phyloP scores from a whole-genome alignment of 768 basidiomycete species.

The Leccinum disarticulatum region DNA sequence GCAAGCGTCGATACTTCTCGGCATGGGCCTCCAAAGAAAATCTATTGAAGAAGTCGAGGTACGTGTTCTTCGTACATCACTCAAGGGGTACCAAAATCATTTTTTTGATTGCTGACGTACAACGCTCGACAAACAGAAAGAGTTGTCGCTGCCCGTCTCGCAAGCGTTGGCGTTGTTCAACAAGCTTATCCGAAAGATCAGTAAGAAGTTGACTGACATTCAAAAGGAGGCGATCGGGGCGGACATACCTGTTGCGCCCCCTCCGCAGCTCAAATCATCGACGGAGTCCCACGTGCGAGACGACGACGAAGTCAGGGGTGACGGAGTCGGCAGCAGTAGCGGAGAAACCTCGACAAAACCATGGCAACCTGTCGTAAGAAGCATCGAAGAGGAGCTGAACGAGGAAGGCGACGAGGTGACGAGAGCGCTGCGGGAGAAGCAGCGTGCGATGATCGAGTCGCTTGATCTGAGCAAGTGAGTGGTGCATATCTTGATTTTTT shows the following conservation, averaged over 20 bases:
- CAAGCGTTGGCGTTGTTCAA: slow-evolving; percentile 89
- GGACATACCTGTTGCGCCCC: slow-evolving; percentile 50
- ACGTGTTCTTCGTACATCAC: slow-evolving; percentile 17
- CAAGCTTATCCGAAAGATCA: slow-evolving; percentile 86
- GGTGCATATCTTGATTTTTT: neutral
- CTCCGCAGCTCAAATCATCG: slow-evolving; percentile 11
- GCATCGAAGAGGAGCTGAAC: slow-evolving; percentile 67
- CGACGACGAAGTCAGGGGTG: slow-evolving; percentile 5
- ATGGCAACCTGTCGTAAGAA: slow-evolving; percentile 47
- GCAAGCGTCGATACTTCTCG: slow-evolving; percentile 88
- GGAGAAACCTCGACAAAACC: slow-evolving; percentile 7
- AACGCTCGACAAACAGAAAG: slow-evolving; percentile 46
- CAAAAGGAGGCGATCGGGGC: slow-evolving; percentile 76
- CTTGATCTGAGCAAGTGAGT: slow-evolving; percentile 88
- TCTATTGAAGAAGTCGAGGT: slow-evolving; percentile 88
- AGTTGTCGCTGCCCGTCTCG: slow-evolving; percentile 80
- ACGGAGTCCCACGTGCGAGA: slow-evolving; percentile 14
- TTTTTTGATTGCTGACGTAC: slow-evolving; percentile 7
- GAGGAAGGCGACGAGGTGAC: slow-evolving; percentile 74
- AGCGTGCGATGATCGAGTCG: slow-evolving; percentile 84
- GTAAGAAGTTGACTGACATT: slow-evolving; percentile 69
- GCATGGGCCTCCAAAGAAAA: slow-evolving; percentile 88
- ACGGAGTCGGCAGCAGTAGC: slow-evolving; percentile 6
- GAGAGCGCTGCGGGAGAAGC: slow-evolving; percentile 56
- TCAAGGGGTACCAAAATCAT: neutral